phyloP scores from a whole-genome alignment of 2,329 filamentous ascomycete species.

The Penicillium sp. region DNA sequence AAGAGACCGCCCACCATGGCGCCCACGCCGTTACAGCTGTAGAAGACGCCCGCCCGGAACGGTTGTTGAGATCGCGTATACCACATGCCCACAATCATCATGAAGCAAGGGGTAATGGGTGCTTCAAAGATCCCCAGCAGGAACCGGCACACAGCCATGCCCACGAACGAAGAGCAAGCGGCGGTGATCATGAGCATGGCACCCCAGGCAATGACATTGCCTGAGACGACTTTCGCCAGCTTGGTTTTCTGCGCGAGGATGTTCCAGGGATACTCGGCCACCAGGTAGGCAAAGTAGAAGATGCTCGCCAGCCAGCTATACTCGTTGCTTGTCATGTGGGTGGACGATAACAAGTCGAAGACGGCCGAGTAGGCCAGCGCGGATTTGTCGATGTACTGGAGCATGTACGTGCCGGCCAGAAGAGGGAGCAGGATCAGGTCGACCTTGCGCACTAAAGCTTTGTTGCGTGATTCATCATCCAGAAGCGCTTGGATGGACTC shows the following conservation, averaged over 20 bases:
- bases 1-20: constrained; percentile 33
- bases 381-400: constrained; percentile 59
- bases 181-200: constrained; percentile 47
- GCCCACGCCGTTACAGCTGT: constrained; percentile 43
- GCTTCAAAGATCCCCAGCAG: constrained; percentile 51
- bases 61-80: constrained; percentile 50
- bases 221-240: constrained; percentile 28
- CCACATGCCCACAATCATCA: constrained; percentile 53
- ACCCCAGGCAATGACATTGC: constrained; percentile 45
- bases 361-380: constrained; percentile 55
- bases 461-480: constrained; percentile 38
- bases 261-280: constrained; percentile 46
- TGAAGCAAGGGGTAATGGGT: constrained; percentile 50
- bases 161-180: constrained; percentile 42
- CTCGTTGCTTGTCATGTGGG: constrained; percentile 41
- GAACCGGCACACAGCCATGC: constrained; percentile 46
- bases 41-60: constrained; percentile 47
- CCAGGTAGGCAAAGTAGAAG: constrained; percentile 53
- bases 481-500: constrained; percentile 47
- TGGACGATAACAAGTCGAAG: constrained; percentile 54
- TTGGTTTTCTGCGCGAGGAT: constrained; percentile 31
- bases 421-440: constrained; percentile 53
- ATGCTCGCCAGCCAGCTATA: constrained; percentile 57
- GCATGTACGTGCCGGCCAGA: constrained; percentile 39
- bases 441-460: constrained; percentile 44